These are phyloP conservation scores for Ophiosphaerella korrae DNA, from an alignment of 2,329 filamentous ascomycete species.

Conservation along the genomic window DNA sequence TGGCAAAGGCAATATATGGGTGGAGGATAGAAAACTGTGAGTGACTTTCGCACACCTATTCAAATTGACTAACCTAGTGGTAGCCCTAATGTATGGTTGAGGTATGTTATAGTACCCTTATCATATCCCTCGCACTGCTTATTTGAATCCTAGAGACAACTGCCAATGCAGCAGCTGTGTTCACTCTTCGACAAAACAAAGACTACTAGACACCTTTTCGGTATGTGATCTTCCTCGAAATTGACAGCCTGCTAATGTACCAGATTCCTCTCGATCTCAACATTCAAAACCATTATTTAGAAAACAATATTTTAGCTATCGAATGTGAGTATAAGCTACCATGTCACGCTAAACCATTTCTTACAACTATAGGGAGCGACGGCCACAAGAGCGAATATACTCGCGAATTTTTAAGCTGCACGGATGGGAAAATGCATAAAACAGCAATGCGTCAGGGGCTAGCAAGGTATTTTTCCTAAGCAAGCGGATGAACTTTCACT, in stretches of 20 bases:
- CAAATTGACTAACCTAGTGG: neutral
- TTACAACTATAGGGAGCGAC: slow-evolving; percentile 54
- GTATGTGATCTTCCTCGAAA: slow-evolving; percentile 46
- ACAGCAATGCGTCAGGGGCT: slow-evolving; percentile 40
- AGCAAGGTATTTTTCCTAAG: slow-evolving; percentile 17
- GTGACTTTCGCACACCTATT: neutral
- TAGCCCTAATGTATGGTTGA: slow-evolving; percentile 8
- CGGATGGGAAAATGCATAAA: slow-evolving; percentile 45
- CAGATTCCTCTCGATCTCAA: slow-evolving; percentile 38
- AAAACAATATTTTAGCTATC: slow-evolving; percentile 19
- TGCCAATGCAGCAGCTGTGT: slow-evolving; percentile 72
- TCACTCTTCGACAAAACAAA: slow-evolving; percentile 72
- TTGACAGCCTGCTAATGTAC: neutral
- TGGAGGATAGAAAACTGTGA: neutral
- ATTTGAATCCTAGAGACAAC: slow-evolving; percentile 61
- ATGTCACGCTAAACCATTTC: neutral
- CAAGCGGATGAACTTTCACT: slow-evolving; percentile 7
- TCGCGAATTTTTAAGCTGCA: slow-evolving; percentile 62
- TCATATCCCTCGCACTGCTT: neutral
- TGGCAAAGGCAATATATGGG: neutral
- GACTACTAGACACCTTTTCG: slow-evolving; percentile 70
- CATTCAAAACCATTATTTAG: slow-evolving; percentile 22
- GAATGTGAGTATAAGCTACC: slow-evolving; percentile 23
- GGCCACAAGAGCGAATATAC: slow-evolving; percentile 71
- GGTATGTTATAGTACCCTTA: neutral